A percentile compares a stretch with the other conserved stretches of the same genome.
Evolutionary conservation across 2,329 filamentous ascomycete genomes (phyloP).

Genomic region (Zalaria sp.): DNA sequence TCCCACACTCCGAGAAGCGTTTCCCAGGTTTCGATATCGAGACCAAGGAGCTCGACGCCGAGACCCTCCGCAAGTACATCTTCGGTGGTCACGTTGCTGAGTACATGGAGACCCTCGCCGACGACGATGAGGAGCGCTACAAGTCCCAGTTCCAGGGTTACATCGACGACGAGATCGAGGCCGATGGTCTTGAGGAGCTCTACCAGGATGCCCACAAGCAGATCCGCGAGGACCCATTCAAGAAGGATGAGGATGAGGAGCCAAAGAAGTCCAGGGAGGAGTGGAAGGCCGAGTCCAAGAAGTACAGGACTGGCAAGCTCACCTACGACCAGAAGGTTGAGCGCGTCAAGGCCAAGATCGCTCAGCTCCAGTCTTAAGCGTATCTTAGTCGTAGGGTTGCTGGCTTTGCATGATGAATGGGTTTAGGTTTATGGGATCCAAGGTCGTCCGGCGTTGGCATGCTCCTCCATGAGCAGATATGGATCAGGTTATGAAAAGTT

Average conservation of each 20-base stretch:
- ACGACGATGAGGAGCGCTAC: constrained; percentile 99
- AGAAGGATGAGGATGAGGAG: constrained; percentile 64
- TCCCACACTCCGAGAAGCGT: constrained; percentile 98
- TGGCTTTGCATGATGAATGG: not conserved
- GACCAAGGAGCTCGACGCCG: constrained; percentile 92
- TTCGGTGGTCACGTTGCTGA: constrained; percentile 95
- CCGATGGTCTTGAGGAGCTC: constrained; percentile 90
- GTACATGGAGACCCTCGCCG: constrained; percentile 99
- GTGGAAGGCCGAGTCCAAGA: constrained; percentile 60
- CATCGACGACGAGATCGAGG: constrained; percentile 92
- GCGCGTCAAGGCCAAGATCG: constrained; percentile 83
- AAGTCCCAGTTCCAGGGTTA: constrained; percentile 97
- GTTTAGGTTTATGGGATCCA: not conserved
- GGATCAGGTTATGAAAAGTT: not conserved
- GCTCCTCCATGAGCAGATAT: not conserved
- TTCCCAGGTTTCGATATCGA: constrained; percentile 99
- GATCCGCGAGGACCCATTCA: constrained; percentile 96
- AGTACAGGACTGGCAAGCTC: constrained; percentile 68
- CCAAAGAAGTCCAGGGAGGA: constrained; percentile 95
- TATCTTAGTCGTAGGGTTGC: not conserved
- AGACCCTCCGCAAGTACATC: constrained; percentile 98
- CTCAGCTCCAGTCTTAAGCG: constrained; percentile 40
- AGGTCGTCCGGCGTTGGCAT: not conserved
- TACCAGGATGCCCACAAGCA: constrained; percentile 90
- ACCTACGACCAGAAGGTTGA: constrained; percentile 70